Conservation (phyloP, 2,329 filamentous ascomycete genomes). For the Aspergillus quadrilineatus region DNA sequence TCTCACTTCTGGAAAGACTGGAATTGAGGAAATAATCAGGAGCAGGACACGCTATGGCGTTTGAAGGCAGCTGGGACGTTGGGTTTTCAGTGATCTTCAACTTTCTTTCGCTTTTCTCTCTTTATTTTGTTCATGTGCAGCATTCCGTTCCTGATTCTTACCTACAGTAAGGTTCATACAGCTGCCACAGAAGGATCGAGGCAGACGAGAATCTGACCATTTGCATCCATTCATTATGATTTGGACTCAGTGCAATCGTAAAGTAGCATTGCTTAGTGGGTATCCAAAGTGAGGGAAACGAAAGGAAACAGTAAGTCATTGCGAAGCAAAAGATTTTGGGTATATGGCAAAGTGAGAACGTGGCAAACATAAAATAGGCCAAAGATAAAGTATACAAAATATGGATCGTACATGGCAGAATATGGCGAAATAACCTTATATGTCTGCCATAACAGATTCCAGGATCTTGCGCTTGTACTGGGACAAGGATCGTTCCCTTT, state of each 20-base stretch:
- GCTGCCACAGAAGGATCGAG: neutral
- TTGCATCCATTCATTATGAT: slow-evolving; percentile 2
- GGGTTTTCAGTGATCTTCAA: too few species aligned
- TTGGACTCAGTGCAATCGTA: slow-evolving; percentile 6
- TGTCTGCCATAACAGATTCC: slow-evolving; percentile 45
- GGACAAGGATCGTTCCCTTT: slow-evolving; percentile 37
- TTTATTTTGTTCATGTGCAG: too few species aligned
- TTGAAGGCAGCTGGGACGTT: too few species aligned
- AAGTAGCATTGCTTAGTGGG: slow-evolving; percentile 17
- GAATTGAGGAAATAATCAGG: too few species aligned
- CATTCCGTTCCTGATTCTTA: neutral
- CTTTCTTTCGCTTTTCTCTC: too few species aligned
- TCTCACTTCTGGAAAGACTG: too few species aligned
- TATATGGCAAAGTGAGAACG: slow-evolving; percentile 1
- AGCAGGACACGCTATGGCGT: too few species aligned
- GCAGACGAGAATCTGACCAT: neutral
- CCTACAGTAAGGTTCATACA: neutral
- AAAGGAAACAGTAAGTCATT: slow-evolving; percentile 4
- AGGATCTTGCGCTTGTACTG: slow-evolving; percentile 45
- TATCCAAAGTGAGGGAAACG: slow-evolving; percentile 18
- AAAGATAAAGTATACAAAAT: slow-evolving; percentile 6
- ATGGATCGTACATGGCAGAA: neutral
- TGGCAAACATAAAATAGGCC: neutral
- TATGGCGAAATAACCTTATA: slow-evolving; percentile 21
- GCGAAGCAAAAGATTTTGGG: neutral